Conservation (phyloP, 164 flowering plant species). For the Protea cynaroides region DNA sequence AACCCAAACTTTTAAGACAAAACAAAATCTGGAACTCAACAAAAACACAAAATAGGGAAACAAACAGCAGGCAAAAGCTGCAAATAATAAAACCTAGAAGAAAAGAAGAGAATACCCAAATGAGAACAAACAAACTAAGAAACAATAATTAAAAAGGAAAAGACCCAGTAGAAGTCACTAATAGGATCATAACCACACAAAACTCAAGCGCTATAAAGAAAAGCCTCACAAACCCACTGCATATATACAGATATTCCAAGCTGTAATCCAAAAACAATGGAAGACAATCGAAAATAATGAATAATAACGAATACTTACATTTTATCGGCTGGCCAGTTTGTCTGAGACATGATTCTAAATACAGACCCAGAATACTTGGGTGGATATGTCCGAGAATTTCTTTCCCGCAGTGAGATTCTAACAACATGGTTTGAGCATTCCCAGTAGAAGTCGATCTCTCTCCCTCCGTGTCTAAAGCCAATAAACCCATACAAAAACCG, state of each 20-base stretch:
- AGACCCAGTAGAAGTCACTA: neutral
- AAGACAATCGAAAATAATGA: neutral
- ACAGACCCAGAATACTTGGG: constrained; percentile 7
- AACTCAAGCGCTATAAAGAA: neutral
- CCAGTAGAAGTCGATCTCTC: neutral
- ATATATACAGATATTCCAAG: neutral
- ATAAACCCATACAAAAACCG: constrained; percentile 1
- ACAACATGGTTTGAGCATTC: neutral
- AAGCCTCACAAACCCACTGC: neutral
- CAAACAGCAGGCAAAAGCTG: too few relatives aligned
- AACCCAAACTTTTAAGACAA: too few relatives aligned
- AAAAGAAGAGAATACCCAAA: neutral
- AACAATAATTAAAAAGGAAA: neutral
- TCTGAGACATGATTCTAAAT: constrained; percentile 66
- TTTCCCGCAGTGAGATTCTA: constrained; percentile 4
- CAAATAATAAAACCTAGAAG: constrained; percentile 3
- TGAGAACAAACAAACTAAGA: too few relatives aligned
- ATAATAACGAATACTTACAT: constrained; percentile 15
- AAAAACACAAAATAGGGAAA: too few relatives aligned
- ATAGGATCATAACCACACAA: too few relatives aligned
- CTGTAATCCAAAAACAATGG: neutral
- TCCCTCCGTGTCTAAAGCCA: neutral
- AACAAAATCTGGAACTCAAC: too few relatives aligned
- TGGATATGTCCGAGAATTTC: constrained; percentile 7
- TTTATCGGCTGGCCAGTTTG: constrained; percentile 58